These are phyloP conservation scores for Oryza australiensis DNA, from an alignment of 176 grass and related monocot genomes.

Conservation along the genomic window DNA sequence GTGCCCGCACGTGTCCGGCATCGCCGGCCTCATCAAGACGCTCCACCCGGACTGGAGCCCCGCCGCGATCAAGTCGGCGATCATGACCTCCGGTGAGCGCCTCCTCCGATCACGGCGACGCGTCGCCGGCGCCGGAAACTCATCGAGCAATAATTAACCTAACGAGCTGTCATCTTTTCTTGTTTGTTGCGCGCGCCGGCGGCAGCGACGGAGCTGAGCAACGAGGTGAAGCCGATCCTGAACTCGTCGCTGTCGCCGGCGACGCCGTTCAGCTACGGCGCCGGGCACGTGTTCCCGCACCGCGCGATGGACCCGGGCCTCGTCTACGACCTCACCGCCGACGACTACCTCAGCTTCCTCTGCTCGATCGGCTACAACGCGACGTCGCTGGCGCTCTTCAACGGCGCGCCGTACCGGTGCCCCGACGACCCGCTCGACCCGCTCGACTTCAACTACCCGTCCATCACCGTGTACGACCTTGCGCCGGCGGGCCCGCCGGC, in stretches of 20 bases:
- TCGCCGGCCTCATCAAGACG: slow-evolving; percentile 60
- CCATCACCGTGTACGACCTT: slow-evolving; percentile 48
- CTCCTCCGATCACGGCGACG: background rate
- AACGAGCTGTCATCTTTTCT: background rate
- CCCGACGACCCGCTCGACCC: slow-evolving; percentile 18
- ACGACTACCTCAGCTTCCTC: slow-evolving; percentile 75
- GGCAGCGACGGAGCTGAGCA: slow-evolving; percentile 52
- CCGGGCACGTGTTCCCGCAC: slow-evolving; percentile 58
- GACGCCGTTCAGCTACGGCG: slow-evolving; percentile 70
- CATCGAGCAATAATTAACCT: background rate
- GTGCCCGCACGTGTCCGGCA: slow-evolving; percentile 65
- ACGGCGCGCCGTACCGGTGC: slow-evolving; percentile 40
- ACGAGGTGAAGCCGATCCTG: slow-evolving; percentile 18
- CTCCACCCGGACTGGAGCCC: slow-evolving; percentile 74
- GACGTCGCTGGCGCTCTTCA: slow-evolving; percentile 31
- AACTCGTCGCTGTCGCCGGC: slow-evolving; percentile 32
- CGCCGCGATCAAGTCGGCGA: slow-evolving; percentile 63
- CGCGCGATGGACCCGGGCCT: slow-evolving; percentile 68
- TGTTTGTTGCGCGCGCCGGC: background rate
- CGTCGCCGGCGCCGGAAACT: too few species aligned
- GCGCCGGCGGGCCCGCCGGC: background rate
- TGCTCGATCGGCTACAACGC: slow-evolving; percentile 66
- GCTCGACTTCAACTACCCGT: slow-evolving; percentile 69
- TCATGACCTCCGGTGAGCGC: slow-evolving; percentile 68
- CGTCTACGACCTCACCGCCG: slow-evolving; percentile 53